Percentiles rank a stretch among this genome's conserved stretches.
Conservation (phyloP, 2,329 filamentous ascomycete species). For the Rugonectria rugulosa region DNA sequence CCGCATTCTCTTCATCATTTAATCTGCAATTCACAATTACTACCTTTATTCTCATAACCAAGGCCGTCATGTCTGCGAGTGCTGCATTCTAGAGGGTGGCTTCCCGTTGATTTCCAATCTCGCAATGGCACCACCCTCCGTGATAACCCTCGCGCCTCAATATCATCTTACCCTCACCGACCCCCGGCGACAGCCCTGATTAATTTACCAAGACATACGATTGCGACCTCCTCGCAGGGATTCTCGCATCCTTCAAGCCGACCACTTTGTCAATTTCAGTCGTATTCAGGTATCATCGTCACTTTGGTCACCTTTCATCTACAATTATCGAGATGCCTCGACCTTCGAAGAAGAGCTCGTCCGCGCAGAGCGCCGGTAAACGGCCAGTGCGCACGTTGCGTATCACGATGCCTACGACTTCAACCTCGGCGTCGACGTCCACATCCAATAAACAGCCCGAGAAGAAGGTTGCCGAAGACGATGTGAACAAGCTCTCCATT, state of each 20-base stretch:
- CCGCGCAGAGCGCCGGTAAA: conserved; percentile 16
- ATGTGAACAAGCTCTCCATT: conserved; percentile 50
- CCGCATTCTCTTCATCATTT: not conserved
- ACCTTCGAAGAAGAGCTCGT: conserved; percentile 33
- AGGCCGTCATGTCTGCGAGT: conserved; percentile 45
- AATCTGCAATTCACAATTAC: conserved; percentile 12
- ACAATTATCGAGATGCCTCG: conserved; percentile 30
- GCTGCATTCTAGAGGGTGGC: conserved; percentile 64
- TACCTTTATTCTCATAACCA: conserved; percentile 18
- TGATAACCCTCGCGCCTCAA: conserved; percentile 47
- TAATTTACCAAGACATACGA: conserved; percentile 3
- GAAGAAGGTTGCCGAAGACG: conserved; percentile 49
- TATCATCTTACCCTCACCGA: conserved; percentile 21
- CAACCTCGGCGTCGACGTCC: conserved; percentile 3
- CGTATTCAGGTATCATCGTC: not conserved
- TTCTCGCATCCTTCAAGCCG: not conserved
- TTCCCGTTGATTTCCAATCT: conserved; percentile 47
- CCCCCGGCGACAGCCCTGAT: conserved; percentile 1
- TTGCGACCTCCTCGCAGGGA: conserved; percentile 1
- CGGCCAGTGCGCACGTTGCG: conserved; percentile 30
- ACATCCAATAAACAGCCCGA: conserved; percentile 42
- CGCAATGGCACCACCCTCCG: conserved; percentile 66
- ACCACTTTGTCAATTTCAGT: not conserved
- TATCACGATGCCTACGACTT: conserved; percentile 25
- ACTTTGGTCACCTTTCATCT: not conserved